These are phyloP conservation scores for Mycena leptocephala DNA, from an alignment of 768 basidiomycete genomes.

Conservation along the genomic window DNA sequence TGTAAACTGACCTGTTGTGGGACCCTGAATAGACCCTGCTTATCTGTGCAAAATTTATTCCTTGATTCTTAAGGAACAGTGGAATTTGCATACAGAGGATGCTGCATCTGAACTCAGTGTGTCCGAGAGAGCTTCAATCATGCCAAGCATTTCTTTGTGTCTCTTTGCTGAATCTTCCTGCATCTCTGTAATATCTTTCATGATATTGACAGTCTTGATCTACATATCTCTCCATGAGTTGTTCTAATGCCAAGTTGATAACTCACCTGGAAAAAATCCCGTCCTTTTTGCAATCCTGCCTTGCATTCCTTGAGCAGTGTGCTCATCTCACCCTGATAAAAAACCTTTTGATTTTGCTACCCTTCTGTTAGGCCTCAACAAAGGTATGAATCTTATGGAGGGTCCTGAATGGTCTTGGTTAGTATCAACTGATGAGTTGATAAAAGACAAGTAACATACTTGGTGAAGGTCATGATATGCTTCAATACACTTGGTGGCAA, in stretches of 20 bases:
- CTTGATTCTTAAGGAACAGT: neutral
- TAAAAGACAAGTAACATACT: neutral
- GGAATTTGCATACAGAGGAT: neutral
- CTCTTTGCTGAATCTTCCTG: neutral
- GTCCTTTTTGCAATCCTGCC: neutral
- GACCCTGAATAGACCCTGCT: neutral
- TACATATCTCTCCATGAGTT: too few relatives aligned
- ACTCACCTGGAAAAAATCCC: neutral
- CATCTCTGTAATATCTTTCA: neutral
- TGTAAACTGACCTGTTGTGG: neutral
- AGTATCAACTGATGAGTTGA: too few relatives aligned
- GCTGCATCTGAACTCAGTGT: neutral
- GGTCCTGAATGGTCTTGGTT: neutral
- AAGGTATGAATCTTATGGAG: neutral
- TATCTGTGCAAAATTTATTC: neutral
- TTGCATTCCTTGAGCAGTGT: neutral
- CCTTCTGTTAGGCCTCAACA: neutral
- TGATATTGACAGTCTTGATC: too few relatives aligned
- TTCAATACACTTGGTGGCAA: neutral
- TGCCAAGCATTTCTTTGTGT: neutral
- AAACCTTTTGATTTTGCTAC: neutral
- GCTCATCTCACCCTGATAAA: neutral
- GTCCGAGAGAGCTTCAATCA: neutral
- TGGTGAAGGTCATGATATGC: neutral
- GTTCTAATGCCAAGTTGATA: neutral